These are phyloP conservation scores for Didymella sp. DNA, from an alignment of 2,329 filamentous ascomycete genomes.

Conservation along the genomic window DNA sequence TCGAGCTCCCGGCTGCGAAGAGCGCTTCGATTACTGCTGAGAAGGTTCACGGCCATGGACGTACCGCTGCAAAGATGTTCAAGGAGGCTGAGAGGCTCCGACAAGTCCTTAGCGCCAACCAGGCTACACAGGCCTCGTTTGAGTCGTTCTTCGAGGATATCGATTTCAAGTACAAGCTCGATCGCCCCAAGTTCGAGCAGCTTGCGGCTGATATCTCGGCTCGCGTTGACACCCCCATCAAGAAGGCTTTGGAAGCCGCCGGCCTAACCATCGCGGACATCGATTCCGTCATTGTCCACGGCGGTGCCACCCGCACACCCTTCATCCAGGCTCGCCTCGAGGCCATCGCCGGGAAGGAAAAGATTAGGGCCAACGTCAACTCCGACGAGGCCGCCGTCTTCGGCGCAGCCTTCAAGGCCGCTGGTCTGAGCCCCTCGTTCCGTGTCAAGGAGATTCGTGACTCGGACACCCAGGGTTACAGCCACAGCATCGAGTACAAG, in stretches of 20 bases:
- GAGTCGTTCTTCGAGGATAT: constrained; percentile 91
- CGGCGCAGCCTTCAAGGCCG: constrained; percentile 92
- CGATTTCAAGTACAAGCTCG: constrained; percentile 91
- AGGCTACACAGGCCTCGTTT: constrained; percentile 78
- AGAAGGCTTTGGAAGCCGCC: constrained; percentile 75
- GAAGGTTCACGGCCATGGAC: constrained; percentile 75
- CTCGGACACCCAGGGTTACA: constrained; percentile 77
- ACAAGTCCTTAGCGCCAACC: constrained; percentile 92
- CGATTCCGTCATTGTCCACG: constrained; percentile 91
- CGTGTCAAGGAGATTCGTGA: constrained; percentile 95
- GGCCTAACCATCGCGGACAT: constrained; percentile 77
- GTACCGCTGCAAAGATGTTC: constrained; percentile 86
- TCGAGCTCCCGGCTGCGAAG: constrained; percentile 69
- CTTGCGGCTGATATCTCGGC: constrained; percentile 72
- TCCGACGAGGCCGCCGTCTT: constrained; percentile 96
- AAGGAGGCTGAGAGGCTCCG: constrained; percentile 89
- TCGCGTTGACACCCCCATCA: constrained; percentile 72
- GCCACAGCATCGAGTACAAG: constrained; percentile 77
- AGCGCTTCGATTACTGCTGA: constrained; percentile 67
- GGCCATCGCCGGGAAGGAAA: constrained; percentile 73
- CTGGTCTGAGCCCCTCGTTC: constrained; percentile 91
- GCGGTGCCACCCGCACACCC: constrained; percentile 86
- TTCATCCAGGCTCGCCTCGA: constrained; percentile 93
- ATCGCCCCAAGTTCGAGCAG: constrained; percentile 79
- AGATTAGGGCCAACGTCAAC: constrained; percentile 93